A percentile compares a stretch with the other conserved stretches of the same genome.
These are phyloP conservation scores for Adiantum capillusveneris DNA, from an alignment of 75 land plant genomes.

Conservation along the genomic window DNA sequence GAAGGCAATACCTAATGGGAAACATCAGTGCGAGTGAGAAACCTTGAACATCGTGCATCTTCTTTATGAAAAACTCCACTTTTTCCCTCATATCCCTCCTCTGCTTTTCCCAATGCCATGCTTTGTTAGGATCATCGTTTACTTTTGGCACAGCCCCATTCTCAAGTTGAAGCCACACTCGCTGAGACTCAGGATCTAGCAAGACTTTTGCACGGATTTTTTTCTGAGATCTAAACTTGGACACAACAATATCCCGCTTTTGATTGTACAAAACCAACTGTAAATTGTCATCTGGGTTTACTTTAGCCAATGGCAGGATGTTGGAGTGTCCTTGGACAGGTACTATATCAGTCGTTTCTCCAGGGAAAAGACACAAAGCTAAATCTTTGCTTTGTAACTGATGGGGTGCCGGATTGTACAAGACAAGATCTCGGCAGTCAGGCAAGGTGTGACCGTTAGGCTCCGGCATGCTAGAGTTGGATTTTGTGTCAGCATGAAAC, in stretches of 20 bases:
- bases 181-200: constrained; percentile 59
- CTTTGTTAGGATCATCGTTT: constrained; percentile 37
- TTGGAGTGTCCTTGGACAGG: too few relatives aligned
- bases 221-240: neutral
- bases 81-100: constrained; percentile 50
- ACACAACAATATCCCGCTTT: neutral
- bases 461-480: too few relatives aligned
- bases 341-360: neutral
- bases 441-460: too few relatives aligned
- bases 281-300: neutral
- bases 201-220: constrained; percentile 60
- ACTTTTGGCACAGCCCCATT: constrained; percentile 21
- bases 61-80: constrained; percentile 69
- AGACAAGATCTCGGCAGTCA: too few relatives aligned
- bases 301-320: neutral
- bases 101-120: constrained; percentile 70
- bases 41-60: constrained; percentile 98
- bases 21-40: neutral
- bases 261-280: constrained; percentile 4
- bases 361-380: neutral
- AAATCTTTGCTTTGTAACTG: neutral
- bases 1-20: too few relatives aligned
- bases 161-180: constrained; percentile 58
- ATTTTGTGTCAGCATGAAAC: too few relatives aligned
- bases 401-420: too few relatives aligned